phyloP scores from a whole-genome alignment of 129 eudicot species.

The Escallonia herrerae region DNA sequence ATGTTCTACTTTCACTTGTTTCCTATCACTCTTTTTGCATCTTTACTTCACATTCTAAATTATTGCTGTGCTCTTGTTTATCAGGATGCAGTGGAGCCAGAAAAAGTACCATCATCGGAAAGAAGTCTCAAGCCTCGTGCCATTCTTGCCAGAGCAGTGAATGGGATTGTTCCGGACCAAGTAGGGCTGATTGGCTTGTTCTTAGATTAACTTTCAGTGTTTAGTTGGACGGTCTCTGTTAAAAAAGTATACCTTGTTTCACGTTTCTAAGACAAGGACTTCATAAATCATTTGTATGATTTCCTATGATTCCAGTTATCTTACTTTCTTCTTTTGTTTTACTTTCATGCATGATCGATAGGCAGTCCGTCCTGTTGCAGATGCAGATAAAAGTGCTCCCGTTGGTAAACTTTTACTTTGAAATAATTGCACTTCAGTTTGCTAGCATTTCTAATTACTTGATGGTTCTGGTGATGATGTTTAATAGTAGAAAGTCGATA shows the following conservation, averaged over 20 bases:
- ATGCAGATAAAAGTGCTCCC: constrained; percentile 51
- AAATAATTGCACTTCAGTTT: not conserved
- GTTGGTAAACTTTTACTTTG: constrained; percentile 40
- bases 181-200: constrained; percentile 29
- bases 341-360: constrained; percentile 22
- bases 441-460: not conserved
- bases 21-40: not conserved
- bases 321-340: not conserved
- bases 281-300: too few species aligned
- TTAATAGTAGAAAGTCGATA: too few species aligned
- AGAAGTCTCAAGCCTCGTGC: constrained; percentile 72
- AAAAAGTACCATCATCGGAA: constrained; percentile 68
- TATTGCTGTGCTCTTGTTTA: not conserved
- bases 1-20: not conserved
- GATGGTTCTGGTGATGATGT: not conserved
- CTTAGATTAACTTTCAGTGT: not conserved
- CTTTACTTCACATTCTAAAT: not conserved
- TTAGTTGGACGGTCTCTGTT: not conserved
- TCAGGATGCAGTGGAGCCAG: constrained; percentile 75
- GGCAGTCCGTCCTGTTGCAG: constrained; percentile 59
- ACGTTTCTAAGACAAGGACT: too few species aligned
- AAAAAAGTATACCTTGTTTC: too few species aligned
- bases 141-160: constrained; percentile 60
- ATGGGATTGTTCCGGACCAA: constrained; percentile 79
- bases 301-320: too few species aligned